Base-by-base conservation (phyloP, 306 rosid genomes). In the Glycine tomentella region DNA sequence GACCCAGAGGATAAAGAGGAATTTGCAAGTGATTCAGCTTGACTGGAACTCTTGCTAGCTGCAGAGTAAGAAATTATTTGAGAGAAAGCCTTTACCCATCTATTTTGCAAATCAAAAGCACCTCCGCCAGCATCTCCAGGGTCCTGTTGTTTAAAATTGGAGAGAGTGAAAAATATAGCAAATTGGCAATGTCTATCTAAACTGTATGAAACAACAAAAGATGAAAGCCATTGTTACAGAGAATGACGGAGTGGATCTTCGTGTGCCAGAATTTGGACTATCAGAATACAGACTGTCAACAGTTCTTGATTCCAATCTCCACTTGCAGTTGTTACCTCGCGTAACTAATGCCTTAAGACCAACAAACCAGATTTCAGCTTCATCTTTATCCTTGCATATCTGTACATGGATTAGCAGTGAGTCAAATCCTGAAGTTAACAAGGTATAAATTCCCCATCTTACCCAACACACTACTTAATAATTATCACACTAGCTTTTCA, bases 371-470 rank as follows among this genome's bases (percentile, higher is more conserved):
- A 89, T 90, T 87, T 95, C 99, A 80, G 97, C 99, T 88, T 95
- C 99, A 8, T 90, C 98, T 90, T 95, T 95, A 88, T 95, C 99
- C 85, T 95, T 95, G 83, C 99, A 95, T 79, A 95, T 93, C 99
- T 95, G 90, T 72, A 81, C 88, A 88, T 38, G 79, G 36, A 84
- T 76, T 69, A 80, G 53, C n/a, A 75, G 74, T 34, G 72, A 48
- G 65, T 82, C 88, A 86, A 68, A 45, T 55, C 71, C 76, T 14
- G 67, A 76, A 63, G 56, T 56, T 80, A 49, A 75, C 56, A 69
- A 66, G 67, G 40, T 56, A 66, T 1, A 70, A 79, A 34, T 65
- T 84, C 69, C 25, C 52, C 25, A 31, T 77, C 8, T 14, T 36
- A 83, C 63, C 53, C 74, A n/a, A 34, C 8, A 11, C 13, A 64